These are phyloP conservation scores for Pythium brachiatum DNA, from an alignment of 352 stramenopile species.

Conservation along the genomic window DNA sequence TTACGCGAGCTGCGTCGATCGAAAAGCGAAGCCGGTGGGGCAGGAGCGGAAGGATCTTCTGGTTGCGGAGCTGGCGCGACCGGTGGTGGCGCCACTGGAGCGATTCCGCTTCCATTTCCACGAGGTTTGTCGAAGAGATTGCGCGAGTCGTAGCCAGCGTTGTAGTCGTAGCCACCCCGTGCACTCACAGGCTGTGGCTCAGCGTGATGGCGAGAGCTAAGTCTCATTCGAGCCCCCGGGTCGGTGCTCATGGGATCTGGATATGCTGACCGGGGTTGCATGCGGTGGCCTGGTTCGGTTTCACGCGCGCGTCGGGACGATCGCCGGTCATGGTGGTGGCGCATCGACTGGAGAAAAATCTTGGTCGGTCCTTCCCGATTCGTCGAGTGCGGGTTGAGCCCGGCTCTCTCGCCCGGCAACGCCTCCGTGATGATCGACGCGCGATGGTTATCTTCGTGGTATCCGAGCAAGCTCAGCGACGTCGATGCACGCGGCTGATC, in stretches of 20 bases:
- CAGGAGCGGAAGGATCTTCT: neutral
- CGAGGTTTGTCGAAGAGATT: slow-evolving; percentile 8
- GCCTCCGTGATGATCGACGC: slow-evolving; percentile 57
- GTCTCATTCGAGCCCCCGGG: neutral
- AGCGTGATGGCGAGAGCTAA: neutral
- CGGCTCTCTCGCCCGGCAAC: slow-evolving; percentile 12
- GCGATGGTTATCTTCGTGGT: slow-evolving; percentile 58
- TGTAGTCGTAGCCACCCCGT: neutral
- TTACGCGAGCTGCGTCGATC: slow-evolving; percentile 35
- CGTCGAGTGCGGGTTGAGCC: slow-evolving; percentile 5
- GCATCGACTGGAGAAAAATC: slow-evolving; percentile 78
- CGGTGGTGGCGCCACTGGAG: neutral
- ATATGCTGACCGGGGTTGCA: neutral
- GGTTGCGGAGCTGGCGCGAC: neutral
- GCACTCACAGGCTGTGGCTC: neutral
- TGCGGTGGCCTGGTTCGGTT: slow-evolving; percentile 2
- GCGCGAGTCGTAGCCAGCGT: slow-evolving; percentile 6
- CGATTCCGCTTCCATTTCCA: slow-evolving; percentile 7
- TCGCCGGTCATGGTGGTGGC: slow-evolving; percentile 19
- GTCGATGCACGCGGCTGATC: slow-evolving; percentile 55
- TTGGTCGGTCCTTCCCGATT: slow-evolving; percentile 37
- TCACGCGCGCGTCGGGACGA: neutral
- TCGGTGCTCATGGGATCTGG: slow-evolving; percentile 2
- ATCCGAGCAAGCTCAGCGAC: slow-evolving; percentile 60
- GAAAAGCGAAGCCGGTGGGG: slow-evolving; percentile 55